Percentiles rank a stretch among this genome's conserved stretches.
Conservation (phyloP, 768 basidiomycete species). For the Baorangia bicolor region DNA sequence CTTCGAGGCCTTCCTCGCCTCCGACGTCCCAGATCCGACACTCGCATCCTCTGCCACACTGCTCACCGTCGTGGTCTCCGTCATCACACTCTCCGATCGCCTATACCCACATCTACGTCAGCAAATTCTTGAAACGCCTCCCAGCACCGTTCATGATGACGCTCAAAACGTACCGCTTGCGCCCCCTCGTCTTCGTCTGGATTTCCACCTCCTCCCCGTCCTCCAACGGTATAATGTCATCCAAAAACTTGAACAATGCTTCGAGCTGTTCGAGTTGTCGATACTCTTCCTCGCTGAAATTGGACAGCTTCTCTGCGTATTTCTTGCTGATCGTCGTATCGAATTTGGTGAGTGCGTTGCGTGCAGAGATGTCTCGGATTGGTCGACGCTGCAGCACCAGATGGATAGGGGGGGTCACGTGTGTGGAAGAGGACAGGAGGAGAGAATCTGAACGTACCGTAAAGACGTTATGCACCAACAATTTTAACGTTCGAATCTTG, state of each 20-base stretch:
- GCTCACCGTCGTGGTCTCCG: constrained; percentile 39
- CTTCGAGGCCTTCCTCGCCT: constrained; percentile 19
- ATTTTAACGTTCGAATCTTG: constrained; percentile 59
- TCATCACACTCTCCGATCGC: constrained; percentile 59
- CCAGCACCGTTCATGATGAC: background rate
- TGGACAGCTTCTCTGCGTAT: constrained; percentile 67
- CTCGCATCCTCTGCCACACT: constrained; percentile 38
- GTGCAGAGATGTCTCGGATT: constrained; percentile 53
- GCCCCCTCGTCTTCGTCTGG: constrained; percentile 41
- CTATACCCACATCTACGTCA: constrained; percentile 32
- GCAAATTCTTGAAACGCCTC: background rate
- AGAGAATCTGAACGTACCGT: background rate
- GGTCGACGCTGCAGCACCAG: constrained; percentile 52
- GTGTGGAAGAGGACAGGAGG: too few species aligned
- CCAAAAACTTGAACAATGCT: constrained; percentile 67
- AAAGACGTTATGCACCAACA: constrained; percentile 50
- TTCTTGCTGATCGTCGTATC: constrained; percentile 64
- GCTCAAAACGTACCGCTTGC: constrained; percentile 48
- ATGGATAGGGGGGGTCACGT: background rate
- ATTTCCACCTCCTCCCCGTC: constrained; percentile 50
- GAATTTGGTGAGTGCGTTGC: constrained; percentile 73
- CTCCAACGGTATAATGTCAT: constrained; percentile 68
- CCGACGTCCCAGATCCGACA: constrained; percentile 34
- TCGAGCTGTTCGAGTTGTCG: constrained; percentile 61
- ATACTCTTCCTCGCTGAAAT: constrained; percentile 71